Conservation (phyloP, 306 rosid genomes). For the Myrica gale region DNA sequence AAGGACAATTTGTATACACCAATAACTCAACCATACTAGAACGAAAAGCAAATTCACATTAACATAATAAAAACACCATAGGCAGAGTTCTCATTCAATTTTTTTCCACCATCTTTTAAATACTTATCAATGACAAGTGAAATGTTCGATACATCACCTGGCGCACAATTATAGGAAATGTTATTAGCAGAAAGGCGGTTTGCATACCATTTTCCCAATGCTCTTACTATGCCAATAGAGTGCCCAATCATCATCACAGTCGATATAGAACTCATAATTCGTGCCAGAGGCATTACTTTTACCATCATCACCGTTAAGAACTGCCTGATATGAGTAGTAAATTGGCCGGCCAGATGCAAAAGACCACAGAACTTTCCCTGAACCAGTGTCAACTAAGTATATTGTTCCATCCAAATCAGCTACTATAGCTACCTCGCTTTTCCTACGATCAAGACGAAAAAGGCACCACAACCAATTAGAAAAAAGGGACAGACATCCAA, state of each 20-base stretch:
- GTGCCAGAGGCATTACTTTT: slow-evolving; percentile 38
- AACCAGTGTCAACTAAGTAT: slow-evolving; percentile 47
- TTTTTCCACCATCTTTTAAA: background rate
- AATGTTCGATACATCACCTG: background rate
- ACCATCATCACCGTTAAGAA: slow-evolving; percentile 23
- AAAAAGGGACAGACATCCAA: background rate
- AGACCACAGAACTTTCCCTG: slow-evolving; percentile 56
- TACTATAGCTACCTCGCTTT: slow-evolving; percentile 29
- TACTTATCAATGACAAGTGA: background rate
- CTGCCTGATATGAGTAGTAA: slow-evolving; percentile 53
- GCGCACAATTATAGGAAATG: slow-evolving; percentile 1
- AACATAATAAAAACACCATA: background rate
- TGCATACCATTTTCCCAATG: slow-evolving; percentile 58
- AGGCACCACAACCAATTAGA: background rate
- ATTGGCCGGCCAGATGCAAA: slow-evolving; percentile 62
- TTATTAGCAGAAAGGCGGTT: background rate
- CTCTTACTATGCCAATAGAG: slow-evolving; percentile 48
- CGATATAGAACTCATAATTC: slow-evolving; percentile 38
- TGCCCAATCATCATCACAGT: slow-evolving; percentile 76
- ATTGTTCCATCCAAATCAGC: slow-evolving; percentile 64
- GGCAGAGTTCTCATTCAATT: background rate
- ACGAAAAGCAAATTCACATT: background rate
- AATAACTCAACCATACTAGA: background rate
- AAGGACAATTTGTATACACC: slow-evolving; percentile 24
- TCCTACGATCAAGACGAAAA: background rate